A percentile compares a stretch with the other conserved stretches of the same genome.
These are phyloP conservation scores for Ophiobolus disseminans DNA, from an alignment of 2,329 filamentous ascomycete genomes.

Conservation along the genomic window DNA sequence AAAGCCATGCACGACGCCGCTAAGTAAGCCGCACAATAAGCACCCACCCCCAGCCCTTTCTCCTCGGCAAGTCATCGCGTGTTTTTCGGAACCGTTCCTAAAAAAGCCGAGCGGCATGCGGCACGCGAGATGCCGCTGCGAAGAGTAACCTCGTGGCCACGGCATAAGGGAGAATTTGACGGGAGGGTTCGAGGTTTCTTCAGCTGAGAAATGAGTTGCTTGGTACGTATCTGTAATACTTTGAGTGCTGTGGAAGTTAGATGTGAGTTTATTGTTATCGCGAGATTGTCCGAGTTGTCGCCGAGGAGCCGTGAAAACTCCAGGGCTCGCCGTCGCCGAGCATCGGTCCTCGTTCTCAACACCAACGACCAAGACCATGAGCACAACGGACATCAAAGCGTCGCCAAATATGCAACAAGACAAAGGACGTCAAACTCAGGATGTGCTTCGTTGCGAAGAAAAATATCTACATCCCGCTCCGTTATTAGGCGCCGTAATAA, in stretches of 20 bases:
- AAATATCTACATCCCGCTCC: constrained; percentile 28
- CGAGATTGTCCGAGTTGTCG: constrained; percentile 21
- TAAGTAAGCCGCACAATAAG: constrained; percentile 22
- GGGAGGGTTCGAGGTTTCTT: too few species aligned
- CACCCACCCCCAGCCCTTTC: constrained; percentile 18
- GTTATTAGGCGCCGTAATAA: constrained; percentile 18
- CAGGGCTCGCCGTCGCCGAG: constrained; percentile 9
- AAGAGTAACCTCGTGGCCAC: too few species aligned
- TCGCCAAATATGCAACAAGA: background rate
- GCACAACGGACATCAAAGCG: background rate
- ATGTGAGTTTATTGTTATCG: too few species aligned
- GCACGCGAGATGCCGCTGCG: too few species aligned
- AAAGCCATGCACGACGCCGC: constrained; percentile 14
- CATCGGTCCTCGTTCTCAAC: background rate
- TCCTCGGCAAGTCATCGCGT: constrained; percentile 18
- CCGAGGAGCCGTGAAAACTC: constrained; percentile 21
- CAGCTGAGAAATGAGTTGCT: too few species aligned
- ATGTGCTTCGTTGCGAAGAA: constrained; percentile 23
- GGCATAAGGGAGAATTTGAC: too few species aligned
- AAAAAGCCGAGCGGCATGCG: constrained; percentile 35
- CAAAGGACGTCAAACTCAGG: constrained; percentile 4
- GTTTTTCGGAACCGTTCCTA: constrained; percentile 18
- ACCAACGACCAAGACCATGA: too few species aligned
- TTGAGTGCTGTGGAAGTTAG: background rate
- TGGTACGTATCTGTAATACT: too few species aligned